Percentiles rank a stretch among this genome's conserved stretches.
phyloP scores from a whole-genome alignment of 2,329 filamentous ascomycete species.

The Stenocarpella maydis region DNA sequence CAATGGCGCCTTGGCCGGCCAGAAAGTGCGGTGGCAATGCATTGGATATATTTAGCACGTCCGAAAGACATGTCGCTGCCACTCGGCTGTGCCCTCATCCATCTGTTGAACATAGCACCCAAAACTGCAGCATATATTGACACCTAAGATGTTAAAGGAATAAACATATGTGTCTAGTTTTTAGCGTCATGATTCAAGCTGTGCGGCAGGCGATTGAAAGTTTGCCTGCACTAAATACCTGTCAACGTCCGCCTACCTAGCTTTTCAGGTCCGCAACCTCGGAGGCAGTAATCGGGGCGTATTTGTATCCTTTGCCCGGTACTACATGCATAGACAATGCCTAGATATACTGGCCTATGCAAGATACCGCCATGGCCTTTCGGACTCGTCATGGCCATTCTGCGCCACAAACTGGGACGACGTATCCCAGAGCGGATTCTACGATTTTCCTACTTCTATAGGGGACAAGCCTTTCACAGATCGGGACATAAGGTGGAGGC shows the following conservation, averaged over 20 bases:
- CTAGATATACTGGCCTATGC: neutral
- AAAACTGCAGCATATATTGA: too few species aligned
- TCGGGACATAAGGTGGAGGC: too few species aligned
- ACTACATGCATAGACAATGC: neutral
- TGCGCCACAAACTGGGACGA: neutral
- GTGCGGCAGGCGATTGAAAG: too few species aligned
- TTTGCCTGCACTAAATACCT: too few species aligned
- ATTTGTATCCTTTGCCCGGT: neutral
- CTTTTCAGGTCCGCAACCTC: neutral
- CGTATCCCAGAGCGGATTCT: neutral
- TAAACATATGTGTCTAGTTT: too few species aligned
- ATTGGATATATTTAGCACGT: neutral
- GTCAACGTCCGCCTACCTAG: too few species aligned
- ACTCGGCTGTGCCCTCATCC: neutral
- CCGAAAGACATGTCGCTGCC: neutral
- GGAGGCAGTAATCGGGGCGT: neutral
- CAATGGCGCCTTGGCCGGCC: neutral
- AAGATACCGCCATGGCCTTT: neutral
- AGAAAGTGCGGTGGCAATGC: neutral
- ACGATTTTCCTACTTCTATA: neutral
- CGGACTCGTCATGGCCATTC: neutral
- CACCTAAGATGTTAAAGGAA: too few species aligned
- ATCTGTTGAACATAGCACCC: too few species aligned
- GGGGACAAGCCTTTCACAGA: too few species aligned
- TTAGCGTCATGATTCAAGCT: too few species aligned